A percentile compares a stretch with the other conserved stretches of the same genome.
Conservation (phyloP, 305 asterid species). For the Withania somnifera region DNA sequence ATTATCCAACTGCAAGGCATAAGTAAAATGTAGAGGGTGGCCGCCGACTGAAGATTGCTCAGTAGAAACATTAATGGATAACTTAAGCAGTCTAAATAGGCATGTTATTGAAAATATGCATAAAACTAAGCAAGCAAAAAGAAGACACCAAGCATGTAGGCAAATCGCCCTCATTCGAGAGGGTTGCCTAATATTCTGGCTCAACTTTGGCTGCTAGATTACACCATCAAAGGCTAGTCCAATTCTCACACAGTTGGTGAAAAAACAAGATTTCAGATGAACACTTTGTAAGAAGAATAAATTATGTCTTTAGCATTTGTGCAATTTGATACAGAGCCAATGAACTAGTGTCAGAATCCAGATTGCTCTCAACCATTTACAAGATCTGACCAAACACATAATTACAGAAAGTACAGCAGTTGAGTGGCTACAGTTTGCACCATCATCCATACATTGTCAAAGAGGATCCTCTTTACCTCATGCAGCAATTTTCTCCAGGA, state of each 20-base stretch:
- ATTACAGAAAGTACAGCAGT: not conserved
- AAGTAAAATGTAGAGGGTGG: too few species aligned
- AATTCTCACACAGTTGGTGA: not conserved
- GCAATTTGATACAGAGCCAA: not conserved
- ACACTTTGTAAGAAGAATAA: not conserved
- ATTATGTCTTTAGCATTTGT: not conserved
- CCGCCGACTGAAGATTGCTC: too few species aligned
- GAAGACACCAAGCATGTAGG: not conserved
- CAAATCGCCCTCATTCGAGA: not conserved
- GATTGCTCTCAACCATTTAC: not conserved
- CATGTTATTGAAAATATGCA: not conserved
- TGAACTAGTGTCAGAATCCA: not conserved
- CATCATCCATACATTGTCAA: conserved; percentile 1
- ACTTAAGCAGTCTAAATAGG: not conserved
- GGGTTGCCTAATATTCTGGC: not conserved
- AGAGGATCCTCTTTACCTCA: not conserved
- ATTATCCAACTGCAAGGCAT: too few species aligned
- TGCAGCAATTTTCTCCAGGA: not conserved
- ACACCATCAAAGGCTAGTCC: not conserved
- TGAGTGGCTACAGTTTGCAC: not conserved
- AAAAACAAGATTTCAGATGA: not conserved
- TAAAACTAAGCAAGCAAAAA: not conserved
- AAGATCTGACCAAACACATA: not conserved
- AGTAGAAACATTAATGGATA: not conserved
- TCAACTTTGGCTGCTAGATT: not conserved